Base-by-base conservation (phyloP, 2,329 filamentous ascomycete species). In the Nigrograna mackinnonii region DNA sequence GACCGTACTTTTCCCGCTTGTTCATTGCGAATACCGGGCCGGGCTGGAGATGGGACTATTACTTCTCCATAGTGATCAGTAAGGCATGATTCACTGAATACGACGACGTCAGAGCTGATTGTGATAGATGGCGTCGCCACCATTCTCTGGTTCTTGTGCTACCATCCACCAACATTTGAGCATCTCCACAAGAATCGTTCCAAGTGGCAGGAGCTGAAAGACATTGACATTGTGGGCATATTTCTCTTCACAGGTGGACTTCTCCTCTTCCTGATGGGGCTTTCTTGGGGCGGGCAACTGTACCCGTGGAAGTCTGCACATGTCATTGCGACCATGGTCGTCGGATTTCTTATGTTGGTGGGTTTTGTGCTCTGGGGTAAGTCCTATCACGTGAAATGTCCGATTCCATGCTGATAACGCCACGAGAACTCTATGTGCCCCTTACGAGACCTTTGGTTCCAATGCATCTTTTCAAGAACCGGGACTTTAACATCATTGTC, bases 151-250 rank as follows among this genome's bases (percentile, higher is more conserved):
- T 55, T 60, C 20, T 65, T 74, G 46, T 70, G 72, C 44, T 78
- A 77, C 57, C 67, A 70, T 45, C 75, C 73, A 24, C 73, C 75
- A 1, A 67, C 13, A 18, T 42, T 26, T 24, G 14, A 65, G 7
- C 75, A 67, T 54, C 49, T 63, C 20, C 68, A 71, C 11, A 6
- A 9, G 11, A 19, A 22, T n/a, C 9, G 5, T 12, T 9, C 30
- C 20, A 5, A 19, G 6, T 6, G 12, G 13, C 18, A 18, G 14
- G 5, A 40, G 17, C 5, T 40, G 11, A 11, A 35, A n/a, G 17
- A n/a, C 12, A 35, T 40, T 30, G 37, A 35, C 30, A 35, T 35
- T 21, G n/a, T 5, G 7, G 37, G 30, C 11, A 20, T 40, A 13
- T 7, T 40, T 11, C 28, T 40, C 7, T 40, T 35, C 24, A 18